phyloP scores from a whole-genome alignment of 345 rosid genomes.

The Euphorbia tirucalli region DNA sequence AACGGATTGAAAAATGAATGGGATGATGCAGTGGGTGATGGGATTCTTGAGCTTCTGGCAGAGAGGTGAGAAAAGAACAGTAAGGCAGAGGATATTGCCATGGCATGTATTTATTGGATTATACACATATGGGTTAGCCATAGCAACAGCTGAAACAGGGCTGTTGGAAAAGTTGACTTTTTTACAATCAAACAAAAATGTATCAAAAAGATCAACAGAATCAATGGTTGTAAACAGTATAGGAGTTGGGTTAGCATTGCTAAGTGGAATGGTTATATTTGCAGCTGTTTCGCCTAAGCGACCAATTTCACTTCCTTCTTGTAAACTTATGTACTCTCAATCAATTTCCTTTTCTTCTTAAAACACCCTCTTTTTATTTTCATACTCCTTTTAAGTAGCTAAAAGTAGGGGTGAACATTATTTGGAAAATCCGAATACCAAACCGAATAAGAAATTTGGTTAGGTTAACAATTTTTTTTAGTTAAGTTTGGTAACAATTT shows the following conservation, averaged over 20 bases:
- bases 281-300: slow-evolving; percentile 64
- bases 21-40: slow-evolving; percentile 71
- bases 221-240: slow-evolving; percentile 65
- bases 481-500: no score
- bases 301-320: slow-evolving; percentile 19
- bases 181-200: slow-evolving; percentile 52
- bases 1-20: no score
- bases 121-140: slow-evolving; percentile 77
- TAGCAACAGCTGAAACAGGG: slow-evolving; percentile 88
- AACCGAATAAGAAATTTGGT: no score
- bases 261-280: slow-evolving; percentile 59
- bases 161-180: slow-evolving; percentile 71
- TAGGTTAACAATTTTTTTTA: no score
- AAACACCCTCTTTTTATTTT: background rate
- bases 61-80: slow-evolving; percentile 57
- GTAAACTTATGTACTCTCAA: slow-evolving; percentile 39
- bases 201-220: slow-evolving; percentile 46
- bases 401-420: no score
- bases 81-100: slow-evolving; percentile 61
- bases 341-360: slow-evolving; percentile 48
- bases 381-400: no score
- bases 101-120: slow-evolving; percentile 94
- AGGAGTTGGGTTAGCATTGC: slow-evolving; percentile 70
- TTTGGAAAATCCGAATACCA: no score
- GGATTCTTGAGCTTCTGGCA: slow-evolving; percentile 92